Percentiles rank a stretch among this genome's conserved stretches.
Evolutionary conservation across 2,329 filamentous ascomycete genomes (phyloP).

Genomic region (Phaeosphaeriaceae sp.): DNA sequence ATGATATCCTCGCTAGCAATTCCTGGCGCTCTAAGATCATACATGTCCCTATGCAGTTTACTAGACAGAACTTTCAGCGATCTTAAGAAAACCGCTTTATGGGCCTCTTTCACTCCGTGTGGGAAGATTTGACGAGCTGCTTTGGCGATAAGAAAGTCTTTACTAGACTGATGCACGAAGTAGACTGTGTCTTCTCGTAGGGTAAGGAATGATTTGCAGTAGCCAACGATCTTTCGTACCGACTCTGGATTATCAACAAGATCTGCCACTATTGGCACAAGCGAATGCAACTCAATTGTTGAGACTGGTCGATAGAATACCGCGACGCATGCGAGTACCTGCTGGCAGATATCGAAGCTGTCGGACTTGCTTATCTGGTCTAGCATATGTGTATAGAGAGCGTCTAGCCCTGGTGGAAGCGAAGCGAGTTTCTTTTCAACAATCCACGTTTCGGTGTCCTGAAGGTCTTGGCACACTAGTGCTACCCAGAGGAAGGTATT

Average conservation of each 20-base stretch:
- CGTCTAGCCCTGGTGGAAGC: slow-evolving; percentile 43
- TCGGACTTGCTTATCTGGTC: slow-evolving; percentile 28
- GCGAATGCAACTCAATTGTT: background rate
- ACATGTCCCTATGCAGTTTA: slow-evolving; percentile 24
- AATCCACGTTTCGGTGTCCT: slow-evolving; percentile 37
- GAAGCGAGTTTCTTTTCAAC: background rate
- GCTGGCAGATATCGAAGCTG: slow-evolving; percentile 30
- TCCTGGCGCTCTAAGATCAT: slow-evolving; percentile 5
- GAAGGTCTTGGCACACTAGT: slow-evolving; percentile 3
- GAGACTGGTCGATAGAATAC: slow-evolving; percentile 20
- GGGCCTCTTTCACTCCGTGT: background rate
- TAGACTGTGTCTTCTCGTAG: slow-evolving; percentile 24
- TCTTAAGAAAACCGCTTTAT: background rate
- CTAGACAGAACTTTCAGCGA: slow-evolving; percentile 19
- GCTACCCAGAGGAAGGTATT: too few relatives aligned
- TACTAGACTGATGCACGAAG: slow-evolving; percentile 46
- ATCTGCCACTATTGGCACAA: slow-evolving; percentile 6
- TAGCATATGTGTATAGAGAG: slow-evolving; percentile 51
- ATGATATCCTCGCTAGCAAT: slow-evolving; percentile 23
- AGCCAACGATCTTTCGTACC: slow-evolving; percentile 5
- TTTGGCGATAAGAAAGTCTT: slow-evolving; percentile 50
- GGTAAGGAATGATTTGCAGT: slow-evolving; percentile 52
- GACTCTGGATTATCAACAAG: background rate
- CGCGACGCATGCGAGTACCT: slow-evolving; percentile 42
- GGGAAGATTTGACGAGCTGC: background rate